phyloP scores from a whole-genome alignment of 352 stramenopile genomes.

The Phytophthora citrophthora region DNA sequence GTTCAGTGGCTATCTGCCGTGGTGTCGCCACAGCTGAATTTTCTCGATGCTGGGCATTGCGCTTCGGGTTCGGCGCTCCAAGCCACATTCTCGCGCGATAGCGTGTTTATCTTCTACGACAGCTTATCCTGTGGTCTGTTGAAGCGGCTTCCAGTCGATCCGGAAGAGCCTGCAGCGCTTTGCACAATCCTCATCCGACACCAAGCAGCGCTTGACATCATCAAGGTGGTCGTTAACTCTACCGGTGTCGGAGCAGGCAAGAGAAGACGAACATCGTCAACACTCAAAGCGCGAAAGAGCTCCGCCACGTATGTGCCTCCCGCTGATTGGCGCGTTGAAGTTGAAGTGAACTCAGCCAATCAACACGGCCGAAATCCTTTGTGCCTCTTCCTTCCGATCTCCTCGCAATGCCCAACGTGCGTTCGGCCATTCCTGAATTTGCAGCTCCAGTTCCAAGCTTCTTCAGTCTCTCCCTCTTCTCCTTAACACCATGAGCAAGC shows the following conservation, averaged over 20 bases:
- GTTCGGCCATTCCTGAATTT: slow-evolving; percentile 81
- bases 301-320: slow-evolving; percentile 6
- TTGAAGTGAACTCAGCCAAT: slow-evolving; percentile 16
- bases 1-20: slow-evolving; percentile 1
- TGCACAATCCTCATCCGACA: slow-evolving; percentile 8
- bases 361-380: not conserved
- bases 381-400: not conserved
- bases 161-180: slow-evolving; percentile 14
- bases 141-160: slow-evolving; percentile 5
- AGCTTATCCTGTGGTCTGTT: not conserved
- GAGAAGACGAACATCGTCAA: no score
- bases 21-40: slow-evolving; percentile 1
- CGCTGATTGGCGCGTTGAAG: slow-evolving; percentile 5
- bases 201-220: slow-evolving; percentile 14
- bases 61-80: not conserved
- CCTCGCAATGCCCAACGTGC: no score
- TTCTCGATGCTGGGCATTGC: not conserved
- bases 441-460: slow-evolving; percentile 7
- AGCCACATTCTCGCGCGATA: no score
- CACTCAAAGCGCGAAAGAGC: not conserved
- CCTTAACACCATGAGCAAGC: slow-evolving; percentile 71
- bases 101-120: not conserved
- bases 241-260: not conserved
- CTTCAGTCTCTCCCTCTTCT: not conserved
- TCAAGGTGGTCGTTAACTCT: slow-evolving; percentile 1